Base-by-base conservation (phyloP, 176 grass and related monocot species). In the Oropetium thomaeum region DNA sequence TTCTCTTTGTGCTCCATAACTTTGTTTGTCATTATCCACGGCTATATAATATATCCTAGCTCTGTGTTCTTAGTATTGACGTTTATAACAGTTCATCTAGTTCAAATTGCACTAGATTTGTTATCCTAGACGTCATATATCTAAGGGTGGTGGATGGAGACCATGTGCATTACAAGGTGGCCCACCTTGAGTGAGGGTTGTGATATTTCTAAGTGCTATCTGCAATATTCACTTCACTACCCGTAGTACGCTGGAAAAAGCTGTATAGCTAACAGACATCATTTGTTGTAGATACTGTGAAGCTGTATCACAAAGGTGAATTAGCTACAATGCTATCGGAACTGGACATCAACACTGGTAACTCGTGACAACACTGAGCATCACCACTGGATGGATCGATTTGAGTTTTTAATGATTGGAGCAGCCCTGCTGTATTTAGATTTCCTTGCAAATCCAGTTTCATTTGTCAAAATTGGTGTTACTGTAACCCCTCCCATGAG, bases 261-360 rank as follows among this genome's bases (percentile, higher is more conserved):
- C 5, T 26, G 7, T 29, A n/a, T n/a, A n/a, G n/a, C n/a, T n/a
- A n/a, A n/a, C n/a, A n/a, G n/a, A n/a, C n/a, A n/a, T n/a, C 58
- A 64, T 83, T 55, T 89, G 62, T 4, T 87, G 75, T 74, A 97
- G 90, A 97, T 81, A 97, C 94, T 0, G 76, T 97, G 78, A 93
- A 91, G 72, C 88, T 97, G 65, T 64, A 93, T 70, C 86, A 70
- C 62, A 90, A 93, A 68, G 90, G 94, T 52, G 86, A 97, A 33
- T 81, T 93, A 38, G 83, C 79, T 80, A 85, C 74, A 67, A 52
- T 93, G 88, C 63, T 93, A 34, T 80, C 83, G 1, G 83, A 93
- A 44, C 37, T 97, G 70, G 78, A 89, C 74, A 83, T 89, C 61
- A 32, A 74, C 31, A 63, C 77, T 43, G 71, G 86, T 30, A 86